Percentiles rank a stretch among this genome's conserved stretches.
These are phyloP conservation scores for Sugiyamaella boreocaroliniensis DNA, from an alignment of 805 yeast species.

Conservation along the genomic window DNA sequence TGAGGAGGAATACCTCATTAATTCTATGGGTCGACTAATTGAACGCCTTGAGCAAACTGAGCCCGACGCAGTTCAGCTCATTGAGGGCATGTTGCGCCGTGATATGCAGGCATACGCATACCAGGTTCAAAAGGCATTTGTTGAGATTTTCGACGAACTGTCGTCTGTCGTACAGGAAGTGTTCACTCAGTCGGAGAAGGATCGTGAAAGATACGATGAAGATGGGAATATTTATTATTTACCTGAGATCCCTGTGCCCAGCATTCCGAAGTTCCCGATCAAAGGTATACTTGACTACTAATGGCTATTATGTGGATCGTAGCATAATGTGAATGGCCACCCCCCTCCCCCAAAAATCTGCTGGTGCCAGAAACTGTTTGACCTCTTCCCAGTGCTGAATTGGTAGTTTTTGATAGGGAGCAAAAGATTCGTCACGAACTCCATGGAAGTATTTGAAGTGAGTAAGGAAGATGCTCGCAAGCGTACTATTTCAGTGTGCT, in stretches of 20 bases:
- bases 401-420: background rate
- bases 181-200: conserved; percentile 73
- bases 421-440: background rate
- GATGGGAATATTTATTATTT: conserved; percentile 75
- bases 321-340: background rate
- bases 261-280: conserved; percentile 46
- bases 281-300: conserved; percentile 11
- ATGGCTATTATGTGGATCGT: background rate
- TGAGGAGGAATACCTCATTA: conserved; percentile 90
- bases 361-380: background rate
- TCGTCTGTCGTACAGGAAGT: conserved; percentile 65
- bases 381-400: background rate
- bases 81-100: conserved; percentile 72
- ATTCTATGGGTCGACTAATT: conserved; percentile 78
- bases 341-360: too few relatives aligned
- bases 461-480: background rate
- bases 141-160: conserved; percentile 49
- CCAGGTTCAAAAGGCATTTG: conserved; percentile 64
- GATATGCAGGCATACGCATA: conserved; percentile 70
- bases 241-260: conserved; percentile 70
- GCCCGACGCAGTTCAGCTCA: conserved; percentile 64
- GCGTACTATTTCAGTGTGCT: background rate
- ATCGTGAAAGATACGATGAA: conserved; percentile 83
- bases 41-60: conserved; percentile 73
- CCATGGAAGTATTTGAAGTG: background rate